Evolutionary conservation across 768 basidiomycete species (phyloP).

Genomic region (Sarcomyxa edulis): DNA sequence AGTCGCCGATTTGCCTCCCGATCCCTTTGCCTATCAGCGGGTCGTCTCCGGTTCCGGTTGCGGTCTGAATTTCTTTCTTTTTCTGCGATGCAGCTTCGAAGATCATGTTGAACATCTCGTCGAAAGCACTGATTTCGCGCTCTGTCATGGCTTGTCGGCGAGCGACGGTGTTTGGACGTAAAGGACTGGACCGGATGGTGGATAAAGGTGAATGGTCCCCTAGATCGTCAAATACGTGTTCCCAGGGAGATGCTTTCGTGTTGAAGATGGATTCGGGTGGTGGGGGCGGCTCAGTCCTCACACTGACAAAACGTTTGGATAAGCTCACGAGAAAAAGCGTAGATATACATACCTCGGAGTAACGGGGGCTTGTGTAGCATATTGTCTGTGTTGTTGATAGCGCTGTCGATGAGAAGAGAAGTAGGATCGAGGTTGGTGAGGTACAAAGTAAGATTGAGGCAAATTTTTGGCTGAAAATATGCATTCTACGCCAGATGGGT

Average conservation of each 20-base stretch:
- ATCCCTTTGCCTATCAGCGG: slow-evolving; percentile 10
- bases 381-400: no score
- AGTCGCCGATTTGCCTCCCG: slow-evolving; percentile 32
- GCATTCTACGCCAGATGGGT: no score
- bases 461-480: no score
- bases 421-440: no score
- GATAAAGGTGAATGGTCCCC: slow-evolving; percentile 19
- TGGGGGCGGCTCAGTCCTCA: not conserved
- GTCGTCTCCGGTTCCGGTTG: not conserved
- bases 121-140: slow-evolving; percentile 59
- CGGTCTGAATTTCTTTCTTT: slow-evolving; percentile 11
- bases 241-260: slow-evolving; percentile 37
- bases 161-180: slow-evolving; percentile 1
- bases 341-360: no score
- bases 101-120: slow-evolving; percentile 71
- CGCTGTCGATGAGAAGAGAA: no score
- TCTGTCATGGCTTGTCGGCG: slow-evolving; percentile 62
- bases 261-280: slow-evolving; percentile 26
- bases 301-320: no score
- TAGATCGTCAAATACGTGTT: slow-evolving; percentile 49
- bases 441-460: no score
- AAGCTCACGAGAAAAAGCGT: no score
- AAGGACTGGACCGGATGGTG: slow-evolving; percentile 5
- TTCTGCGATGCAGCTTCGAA: slow-evolving; percentile 48
- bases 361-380: no score